These are phyloP conservation scores for Quercus berberidifolia DNA, from an alignment of 306 rosid genomes.

Conservation along the genomic window DNA sequence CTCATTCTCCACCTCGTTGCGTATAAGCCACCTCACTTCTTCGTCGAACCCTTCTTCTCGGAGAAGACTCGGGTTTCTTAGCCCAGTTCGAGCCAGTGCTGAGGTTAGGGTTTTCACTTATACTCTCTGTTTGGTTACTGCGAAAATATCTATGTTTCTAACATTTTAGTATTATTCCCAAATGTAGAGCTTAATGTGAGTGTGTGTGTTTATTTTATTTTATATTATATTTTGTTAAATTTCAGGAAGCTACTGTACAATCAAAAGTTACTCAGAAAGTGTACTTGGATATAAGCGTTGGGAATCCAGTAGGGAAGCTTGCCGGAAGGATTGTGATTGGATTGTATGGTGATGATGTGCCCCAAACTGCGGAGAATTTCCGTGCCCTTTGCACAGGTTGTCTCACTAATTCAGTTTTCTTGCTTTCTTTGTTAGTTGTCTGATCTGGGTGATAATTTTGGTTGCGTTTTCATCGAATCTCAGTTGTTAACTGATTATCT, in stretches of 20 bases:
- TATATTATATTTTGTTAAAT: background rate
- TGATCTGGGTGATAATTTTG: background rate
- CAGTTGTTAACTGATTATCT: background rate
- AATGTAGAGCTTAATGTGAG: background rate
- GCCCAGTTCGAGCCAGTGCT: constrained; percentile 48
- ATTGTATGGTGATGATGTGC: constrained; percentile 92
- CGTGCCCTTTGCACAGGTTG: constrained; percentile 96
- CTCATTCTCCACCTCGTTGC: constrained; percentile 25
- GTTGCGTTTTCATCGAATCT: background rate
- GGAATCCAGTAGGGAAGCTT: constrained; percentile 92
- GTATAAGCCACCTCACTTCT: constrained; percentile 16
- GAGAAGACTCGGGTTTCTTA: constrained; percentile 12
- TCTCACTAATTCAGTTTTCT: background rate
- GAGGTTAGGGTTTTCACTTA: constrained; percentile 29
- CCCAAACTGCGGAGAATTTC: constrained; percentile 86
- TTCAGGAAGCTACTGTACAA: constrained; percentile 50
- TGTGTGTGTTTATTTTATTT: background rate
- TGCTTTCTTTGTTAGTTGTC: background rate
- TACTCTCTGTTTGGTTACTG: background rate
- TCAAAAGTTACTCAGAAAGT: constrained; percentile 87
- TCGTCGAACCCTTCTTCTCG: constrained; percentile 25
- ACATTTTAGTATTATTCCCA: background rate
- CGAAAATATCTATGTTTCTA: background rate
- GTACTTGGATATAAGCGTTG: constrained; percentile 76
- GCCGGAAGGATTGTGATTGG: constrained; percentile 90